Evolutionary conservation across 1,139 yeast species (phyloP), one percentile per base, ranked within the genome.

Genomic region (Arxiozyma heterogenica): DNA sequence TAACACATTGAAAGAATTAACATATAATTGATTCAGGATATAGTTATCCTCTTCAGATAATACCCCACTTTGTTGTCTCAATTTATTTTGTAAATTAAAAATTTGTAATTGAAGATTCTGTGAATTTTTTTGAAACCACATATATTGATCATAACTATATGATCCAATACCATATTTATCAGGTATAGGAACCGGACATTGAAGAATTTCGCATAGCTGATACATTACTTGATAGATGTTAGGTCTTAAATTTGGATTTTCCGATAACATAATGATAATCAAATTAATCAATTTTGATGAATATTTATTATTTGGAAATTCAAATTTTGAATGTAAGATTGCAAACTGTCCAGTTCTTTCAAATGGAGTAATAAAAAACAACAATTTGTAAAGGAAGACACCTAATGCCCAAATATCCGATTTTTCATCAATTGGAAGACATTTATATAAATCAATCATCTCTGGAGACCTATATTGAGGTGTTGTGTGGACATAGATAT

Each of bases 391-490:
- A 53, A 93, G 74, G 61, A 94, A 86, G 34, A 91, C 82, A 17
- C 98, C 98, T 55, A 93, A 73, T 0, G 98, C 98, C 98, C 98
- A 93, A 41, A 93, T 83, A 71, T 93, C 98, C 58, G 91, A 82
- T 68, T 93, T 93, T 66, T 93, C 98, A 70, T 91, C 95, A 57
- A 93, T 86, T 3, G 98, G 95, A 57, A 85, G 78, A 4, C 94
- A 88, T 58, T 86, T 78, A 59, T 85, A 81, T 47, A 93, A 76
- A 70, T 93, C 98, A 53, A 94, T 79, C 98, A 93, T 93, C 70
- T 55, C 58, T 0, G 98, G 98, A 1, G 96, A 79, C 60, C 98
- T 77, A 70, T 93, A 93, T 69, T 93, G 98, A n/a, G 97, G 96
- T 1, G 98, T 93, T 0, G 98, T 93, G 69, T 93, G 94, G 58